Conservation (phyloP, 129 eudicot species). For the Lactuca sativa region DNA sequence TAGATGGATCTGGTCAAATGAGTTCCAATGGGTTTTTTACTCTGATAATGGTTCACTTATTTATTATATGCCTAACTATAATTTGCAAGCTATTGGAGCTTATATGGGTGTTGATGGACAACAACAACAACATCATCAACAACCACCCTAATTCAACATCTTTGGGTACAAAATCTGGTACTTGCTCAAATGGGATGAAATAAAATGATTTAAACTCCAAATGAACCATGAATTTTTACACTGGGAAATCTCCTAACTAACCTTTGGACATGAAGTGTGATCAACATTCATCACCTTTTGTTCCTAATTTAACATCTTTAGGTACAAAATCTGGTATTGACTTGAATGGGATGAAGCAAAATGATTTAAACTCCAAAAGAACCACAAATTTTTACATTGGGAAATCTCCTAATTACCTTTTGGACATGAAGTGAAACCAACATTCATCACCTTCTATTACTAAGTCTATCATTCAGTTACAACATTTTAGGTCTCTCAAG, state of each 20-base stretch:
- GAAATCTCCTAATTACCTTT: conserved; percentile 37
- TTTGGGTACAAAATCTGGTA: conserved; percentile 33
- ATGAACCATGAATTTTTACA: conserved; percentile 29
- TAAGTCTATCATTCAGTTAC: conserved; percentile 39
- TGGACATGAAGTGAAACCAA: conserved; percentile 41
- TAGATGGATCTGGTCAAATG: conserved; percentile 41
- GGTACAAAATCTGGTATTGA: conserved; percentile 37
- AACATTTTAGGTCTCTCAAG: conserved; percentile 42
- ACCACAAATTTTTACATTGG: conserved; percentile 22
- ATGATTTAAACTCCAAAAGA: conserved; percentile 42
- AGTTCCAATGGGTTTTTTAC: conserved; percentile 42
- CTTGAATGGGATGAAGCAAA: conserved; percentile 45
- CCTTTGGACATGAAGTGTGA: conserved; percentile 41
- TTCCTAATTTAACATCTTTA: conserved; percentile 34
- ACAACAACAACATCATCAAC: background rate
- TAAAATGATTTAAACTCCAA: conserved; percentile 43
- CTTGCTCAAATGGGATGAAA: conserved; percentile 44
- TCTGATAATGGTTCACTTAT: conserved; percentile 49
- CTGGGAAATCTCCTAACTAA: conserved; percentile 34
- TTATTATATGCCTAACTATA: conserved; percentile 60
- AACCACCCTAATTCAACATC: conserved; percentile 29
- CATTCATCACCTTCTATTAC: conserved; percentile 38
- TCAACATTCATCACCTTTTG: conserved; percentile 37
- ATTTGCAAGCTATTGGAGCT: conserved; percentile 47
- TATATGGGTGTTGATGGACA: conserved; percentile 51